Evolutionary conservation across 805 yeast species (phyloP), one percentile per base, ranked within the genome.

Genomic region (Debaryomyces maramus): DNA sequence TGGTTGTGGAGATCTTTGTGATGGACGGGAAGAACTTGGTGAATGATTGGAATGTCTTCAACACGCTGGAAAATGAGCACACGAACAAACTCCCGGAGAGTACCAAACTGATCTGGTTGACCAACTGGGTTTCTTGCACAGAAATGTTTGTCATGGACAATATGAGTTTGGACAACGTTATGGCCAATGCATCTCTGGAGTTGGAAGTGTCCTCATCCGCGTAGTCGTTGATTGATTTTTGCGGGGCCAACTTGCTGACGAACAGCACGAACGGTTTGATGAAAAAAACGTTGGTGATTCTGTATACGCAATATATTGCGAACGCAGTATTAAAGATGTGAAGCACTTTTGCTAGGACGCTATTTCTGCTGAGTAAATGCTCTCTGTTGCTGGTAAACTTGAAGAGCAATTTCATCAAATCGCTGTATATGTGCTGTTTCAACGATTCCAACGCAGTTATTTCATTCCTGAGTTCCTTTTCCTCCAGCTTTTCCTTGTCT

Each of bases 11-110:
- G 14, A 52, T 43, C 6, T 48, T 40, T 5, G 52, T 46, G n/a
- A 52, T 29, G 1, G 46, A 33, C 2, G 70, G 65, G 30, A 63
- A 54, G 18, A 60, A 43, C 24, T 55, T 51, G 7, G 64, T 58
- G 11, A 83, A 59, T 23, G 83, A 81, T 30, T 77, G 72, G 42
- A 83, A 73, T 0, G 90, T 82, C 29, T 73, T 62, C 34, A 73
- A 57, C 1, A 84, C 89, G 40, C 82, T 82, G 18, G 84, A 80
- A 49, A 84, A 72, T 1, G 88, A 80, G 42, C 84, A 73, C 0
- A 77, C 52, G 49, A 84, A 83, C 38, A 84, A 64, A 11, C 74
- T 70, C 8, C 83, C 78, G 1, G 87, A 78, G 11, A 83, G 53
- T 2, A 78, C 46, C 42, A 83, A 70, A 32, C 77, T 66, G 28